Base-by-base conservation (phyloP, 2,329 filamentous ascomycete species). In the Paecilomyces dactylethromorphus region DNA sequence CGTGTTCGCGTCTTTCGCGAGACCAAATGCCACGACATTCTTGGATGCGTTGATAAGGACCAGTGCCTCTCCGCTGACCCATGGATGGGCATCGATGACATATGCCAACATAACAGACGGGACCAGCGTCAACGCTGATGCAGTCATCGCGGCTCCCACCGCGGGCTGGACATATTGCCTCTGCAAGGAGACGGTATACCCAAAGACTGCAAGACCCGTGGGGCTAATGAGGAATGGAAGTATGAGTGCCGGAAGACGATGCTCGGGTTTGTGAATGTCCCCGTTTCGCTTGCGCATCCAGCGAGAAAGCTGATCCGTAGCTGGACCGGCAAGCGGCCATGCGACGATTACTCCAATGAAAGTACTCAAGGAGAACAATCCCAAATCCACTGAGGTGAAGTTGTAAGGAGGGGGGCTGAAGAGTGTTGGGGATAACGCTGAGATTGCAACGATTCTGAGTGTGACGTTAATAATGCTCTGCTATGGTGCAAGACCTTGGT, bases 271-370 rank as follows among this genome's bases (percentile, higher is more conserved):
- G 60, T 76, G 73, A 26, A 73, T 56, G 26, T 70, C 68, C 45
- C 64, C 63, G 57, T 74, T 72, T 45, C 71, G 67, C 35, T 62
- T 66, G n/a, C 69, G 66, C 55, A 75, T 63, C 59, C 59, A 69
- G 26, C 69, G 70, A 12, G 75, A 76, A 32, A 77, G 63, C 8
- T 63, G 57, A 62, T 78, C 76, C 0, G 76, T 78, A 32, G 79
- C 65, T 0, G 76, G 76, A 0, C 76, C 76, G 10, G 69, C 68
- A 3, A 78, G 64, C 0, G 77, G 68, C 0, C 71, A 75, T 0
- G 74, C 74, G 0, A 77, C 53, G 0, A 74, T 66, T 60, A 77
- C 72, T 2, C 76, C 76, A 5, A 75, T 62, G 15, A 78, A 74
- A 45, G 73, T 72, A 53, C 67, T 64, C 1, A 73, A 61, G 0